Percentiles rank a stretch among this genome's conserved stretches.
phyloP scores from a whole-genome alignment of 2,329 filamentous ascomycete genomes.

The Chaetomium strumarium region DNA sequence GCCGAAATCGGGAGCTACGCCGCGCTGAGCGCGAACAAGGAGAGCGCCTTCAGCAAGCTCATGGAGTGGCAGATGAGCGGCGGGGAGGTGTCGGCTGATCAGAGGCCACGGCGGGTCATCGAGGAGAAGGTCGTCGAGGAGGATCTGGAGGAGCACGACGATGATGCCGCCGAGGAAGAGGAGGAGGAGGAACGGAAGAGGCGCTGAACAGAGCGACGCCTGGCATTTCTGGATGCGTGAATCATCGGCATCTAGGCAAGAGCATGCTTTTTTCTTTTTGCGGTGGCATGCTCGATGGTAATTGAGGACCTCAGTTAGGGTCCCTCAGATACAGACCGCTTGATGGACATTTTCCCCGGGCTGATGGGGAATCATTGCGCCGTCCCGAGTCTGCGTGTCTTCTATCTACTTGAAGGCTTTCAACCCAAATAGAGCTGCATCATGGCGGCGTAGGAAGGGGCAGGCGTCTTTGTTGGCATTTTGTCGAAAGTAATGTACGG shows the following conservation, averaged over 20 bases:
- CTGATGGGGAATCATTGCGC: too few species aligned
- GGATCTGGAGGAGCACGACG: slow-evolving; percentile 38
- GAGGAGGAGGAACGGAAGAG: slow-evolving; percentile 12
- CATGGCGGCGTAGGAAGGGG: not conserved
- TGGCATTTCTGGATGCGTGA: too few species aligned
- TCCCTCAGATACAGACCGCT: too few species aligned
- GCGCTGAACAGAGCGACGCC: not conserved
- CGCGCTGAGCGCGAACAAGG: slow-evolving; percentile 63
- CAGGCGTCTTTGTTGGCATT: not conserved
- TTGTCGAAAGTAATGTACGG: slow-evolving; percentile 5
- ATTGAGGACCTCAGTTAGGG: too few species aligned
- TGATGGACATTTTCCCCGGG: too few species aligned
- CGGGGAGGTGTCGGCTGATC: slow-evolving; percentile 53
- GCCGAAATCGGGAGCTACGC: slow-evolving; percentile 85
- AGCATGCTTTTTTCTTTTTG: not conserved
- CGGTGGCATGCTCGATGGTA: too few species aligned
- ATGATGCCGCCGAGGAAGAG: slow-evolving; percentile 29
- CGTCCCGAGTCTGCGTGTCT: not conserved
- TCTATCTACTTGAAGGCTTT: not conserved
- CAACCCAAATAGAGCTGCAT: not conserved
- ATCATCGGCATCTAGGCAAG: not conserved
- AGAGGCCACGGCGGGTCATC: slow-evolving; percentile 37
- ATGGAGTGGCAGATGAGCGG: slow-evolving; percentile 99
- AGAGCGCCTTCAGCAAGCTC: slow-evolving; percentile 85
- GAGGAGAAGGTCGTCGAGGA: slow-evolving; percentile 49